A percentile compares a stretch with the other conserved stretches of the same genome.
Conservation (phyloP, 805 yeast species). For the Candida anglica region DNA sequence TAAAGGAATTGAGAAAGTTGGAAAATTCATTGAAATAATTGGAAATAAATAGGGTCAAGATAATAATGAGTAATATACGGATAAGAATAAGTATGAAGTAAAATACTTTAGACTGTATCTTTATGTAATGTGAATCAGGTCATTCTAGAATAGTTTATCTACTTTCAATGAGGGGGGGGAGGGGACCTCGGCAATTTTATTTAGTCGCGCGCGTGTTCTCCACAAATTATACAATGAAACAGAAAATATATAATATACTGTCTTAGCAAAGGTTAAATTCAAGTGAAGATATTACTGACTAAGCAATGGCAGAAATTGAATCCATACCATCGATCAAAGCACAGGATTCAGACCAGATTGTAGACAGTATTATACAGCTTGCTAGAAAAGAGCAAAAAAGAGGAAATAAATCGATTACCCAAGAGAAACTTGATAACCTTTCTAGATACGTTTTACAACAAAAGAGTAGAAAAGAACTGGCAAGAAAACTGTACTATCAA, state of each 20-base stretch:
- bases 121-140: too few species aligned
- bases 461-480: conserved; percentile 4
- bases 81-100: not conserved
- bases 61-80: not conserved
- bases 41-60: not conserved
- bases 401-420: conserved; percentile 35
- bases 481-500: not conserved
- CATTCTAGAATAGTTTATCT: too few species aligned
- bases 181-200: too few species aligned
- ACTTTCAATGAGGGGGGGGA: too few species aligned
- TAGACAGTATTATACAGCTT: conserved; percentile 11
- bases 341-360: conserved; percentile 2
- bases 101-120: too few species aligned
- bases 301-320: too few species aligned
- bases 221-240: too few species aligned
- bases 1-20: not conserved
- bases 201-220: too few species aligned
- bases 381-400: conserved; percentile 34
- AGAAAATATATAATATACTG: too few species aligned
- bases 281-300: too few species aligned
- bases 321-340: too few species aligned
- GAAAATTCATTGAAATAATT: not conserved
- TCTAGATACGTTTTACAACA: conserved; percentile 20
- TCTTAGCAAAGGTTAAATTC: too few species aligned
- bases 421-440: conserved; percentile 31